These are phyloP conservation scores for Globisporangium nodosum DNA, from an alignment of 352 stramenopile genomes.

Conservation along the genomic window DNA sequence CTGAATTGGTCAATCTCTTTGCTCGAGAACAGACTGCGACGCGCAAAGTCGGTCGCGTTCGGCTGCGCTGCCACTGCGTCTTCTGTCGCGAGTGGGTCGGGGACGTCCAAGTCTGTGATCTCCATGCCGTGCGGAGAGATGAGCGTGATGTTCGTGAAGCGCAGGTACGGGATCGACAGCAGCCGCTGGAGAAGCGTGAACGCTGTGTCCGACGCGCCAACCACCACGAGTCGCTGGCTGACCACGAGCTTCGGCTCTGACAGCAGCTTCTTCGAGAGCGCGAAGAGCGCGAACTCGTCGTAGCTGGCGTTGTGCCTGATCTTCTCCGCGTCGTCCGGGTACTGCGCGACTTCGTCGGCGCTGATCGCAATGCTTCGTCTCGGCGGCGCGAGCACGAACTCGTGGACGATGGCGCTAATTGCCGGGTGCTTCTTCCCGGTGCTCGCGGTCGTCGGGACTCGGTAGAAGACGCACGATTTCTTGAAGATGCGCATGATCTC, in stretches of 20 bases:
- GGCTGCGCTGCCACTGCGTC: neutral
- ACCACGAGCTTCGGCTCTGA: slow-evolving; percentile 81
- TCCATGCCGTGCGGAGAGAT: slow-evolving; percentile 69
- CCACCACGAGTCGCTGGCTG: slow-evolving; percentile 83
- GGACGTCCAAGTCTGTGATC: slow-evolving; percentile 24
- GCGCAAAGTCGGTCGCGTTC: slow-evolving; percentile 37
- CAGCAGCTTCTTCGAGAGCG: slow-evolving; percentile 76
- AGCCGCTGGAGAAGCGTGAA: slow-evolving; percentile 77
- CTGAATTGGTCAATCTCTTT: slow-evolving; percentile 53
- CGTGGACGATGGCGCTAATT: slow-evolving; percentile 37
- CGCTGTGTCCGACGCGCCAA: slow-evolving; percentile 77
- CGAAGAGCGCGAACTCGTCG: slow-evolving; percentile 73
- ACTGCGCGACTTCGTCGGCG: slow-evolving; percentile 35
- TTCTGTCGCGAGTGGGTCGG: slow-evolving; percentile 2
- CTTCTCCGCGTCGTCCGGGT: slow-evolving; percentile 37
- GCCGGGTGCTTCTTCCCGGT: slow-evolving; percentile 2
- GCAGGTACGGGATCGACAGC: slow-evolving; percentile 72
- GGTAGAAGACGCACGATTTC: slow-evolving; percentile 65
- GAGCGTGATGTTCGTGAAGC: slow-evolving; percentile 84
- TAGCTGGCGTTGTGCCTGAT: slow-evolving; percentile 14
- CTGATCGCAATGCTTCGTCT: slow-evolving; percentile 39
- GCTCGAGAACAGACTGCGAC: slow-evolving; percentile 34
- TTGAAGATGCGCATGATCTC: slow-evolving; percentile 75
- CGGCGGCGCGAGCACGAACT: slow-evolving; percentile 59
- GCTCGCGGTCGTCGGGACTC: slow-evolving; percentile 21